phyloP scores from a whole-genome alignment of 306 rosid species.

The Styphnolobium japonicum region DNA sequence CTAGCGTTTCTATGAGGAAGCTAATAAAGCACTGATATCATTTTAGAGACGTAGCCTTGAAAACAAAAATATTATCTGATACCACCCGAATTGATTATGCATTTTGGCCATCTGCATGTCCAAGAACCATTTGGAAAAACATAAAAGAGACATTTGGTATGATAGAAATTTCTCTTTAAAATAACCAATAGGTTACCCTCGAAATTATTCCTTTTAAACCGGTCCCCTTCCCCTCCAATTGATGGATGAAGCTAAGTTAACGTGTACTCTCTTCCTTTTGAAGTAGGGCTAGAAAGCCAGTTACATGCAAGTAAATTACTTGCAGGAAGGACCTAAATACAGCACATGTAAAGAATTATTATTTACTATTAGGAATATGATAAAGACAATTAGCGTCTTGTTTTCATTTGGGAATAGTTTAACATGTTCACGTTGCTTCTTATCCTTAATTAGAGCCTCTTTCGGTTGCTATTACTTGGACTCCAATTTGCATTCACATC shows the following conservation, averaged over 20 bases:
- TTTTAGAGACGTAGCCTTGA: constrained; percentile 1
- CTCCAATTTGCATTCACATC: constrained; percentile 41
- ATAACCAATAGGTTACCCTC: constrained; percentile 39
- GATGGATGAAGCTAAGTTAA: constrained; percentile 29
- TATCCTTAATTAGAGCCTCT: constrained; percentile 6
- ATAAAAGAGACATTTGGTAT: constrained; percentile 51
- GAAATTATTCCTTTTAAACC: constrained; percentile 55
- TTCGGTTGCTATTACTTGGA: neutral
- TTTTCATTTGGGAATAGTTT: too few relatives aligned
- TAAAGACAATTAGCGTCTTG: constrained; percentile 27
- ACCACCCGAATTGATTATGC: neutral
- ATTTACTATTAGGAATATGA: constrained; percentile 4
- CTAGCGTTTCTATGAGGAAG: neutral
- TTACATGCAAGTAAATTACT: constrained; percentile 16
- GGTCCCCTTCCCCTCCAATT: constrained; percentile 32
- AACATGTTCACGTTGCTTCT: constrained; percentile 27
- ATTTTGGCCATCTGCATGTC: constrained; percentile 36
- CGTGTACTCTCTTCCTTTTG: constrained; percentile 44
- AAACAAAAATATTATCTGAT: neutral
- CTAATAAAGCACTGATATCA: neutral
- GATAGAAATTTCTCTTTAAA: constrained; percentile 38
- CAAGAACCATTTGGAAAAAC: constrained; percentile 41
- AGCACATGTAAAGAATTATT: neutral
- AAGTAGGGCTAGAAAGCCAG: constrained; percentile 35
- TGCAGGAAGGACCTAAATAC: constrained; percentile 16